Evolutionary conservation across 108 stramenopile genomes (phyloP).

Genomic region (Nitzschia sp.): DNA sequence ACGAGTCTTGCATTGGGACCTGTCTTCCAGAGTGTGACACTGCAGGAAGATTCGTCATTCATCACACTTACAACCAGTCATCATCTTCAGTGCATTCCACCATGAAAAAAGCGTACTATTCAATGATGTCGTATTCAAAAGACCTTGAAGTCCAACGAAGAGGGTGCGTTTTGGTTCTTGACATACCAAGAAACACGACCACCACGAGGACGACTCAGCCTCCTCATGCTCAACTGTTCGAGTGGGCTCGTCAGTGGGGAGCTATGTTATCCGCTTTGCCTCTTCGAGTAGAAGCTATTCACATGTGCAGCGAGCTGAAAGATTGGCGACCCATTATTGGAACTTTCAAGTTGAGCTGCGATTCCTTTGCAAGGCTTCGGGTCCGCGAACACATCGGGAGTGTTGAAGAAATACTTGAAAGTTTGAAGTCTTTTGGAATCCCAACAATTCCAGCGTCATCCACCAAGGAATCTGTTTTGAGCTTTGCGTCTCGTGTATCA

Average conservation of each 20-base stretch:
- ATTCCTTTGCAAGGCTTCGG: not conserved
- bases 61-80: not conserved
- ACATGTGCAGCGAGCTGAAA: slow-evolving; percentile 11
- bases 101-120: not conserved
- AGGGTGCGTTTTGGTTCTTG: slow-evolving; percentile 2
- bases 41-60: slow-evolving; percentile 16
- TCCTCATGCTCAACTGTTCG: not conserved
- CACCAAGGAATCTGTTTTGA: no score
- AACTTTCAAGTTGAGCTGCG: slow-evolving; percentile 4
- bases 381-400: slow-evolving; percentile 16
- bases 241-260: slow-evolving; percentile 5
- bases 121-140: not conserved
- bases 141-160: slow-evolving; percentile 7
- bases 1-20: not conserved
- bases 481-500: no score
- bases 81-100: not conserved
- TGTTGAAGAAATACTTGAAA: not conserved
- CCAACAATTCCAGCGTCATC: not conserved
- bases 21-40: slow-evolving; percentile 14
- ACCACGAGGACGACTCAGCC: not conserved
- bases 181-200: not conserved
- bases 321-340: not conserved
- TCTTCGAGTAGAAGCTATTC: slow-evolving; percentile 3
- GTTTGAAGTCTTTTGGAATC: slow-evolving; percentile 7
- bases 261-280: slow-evolving; percentile 3